phyloP scores from a whole-genome alignment of 1,139 yeast genomes.

The Debaryomyces psychrophilus region DNA sequence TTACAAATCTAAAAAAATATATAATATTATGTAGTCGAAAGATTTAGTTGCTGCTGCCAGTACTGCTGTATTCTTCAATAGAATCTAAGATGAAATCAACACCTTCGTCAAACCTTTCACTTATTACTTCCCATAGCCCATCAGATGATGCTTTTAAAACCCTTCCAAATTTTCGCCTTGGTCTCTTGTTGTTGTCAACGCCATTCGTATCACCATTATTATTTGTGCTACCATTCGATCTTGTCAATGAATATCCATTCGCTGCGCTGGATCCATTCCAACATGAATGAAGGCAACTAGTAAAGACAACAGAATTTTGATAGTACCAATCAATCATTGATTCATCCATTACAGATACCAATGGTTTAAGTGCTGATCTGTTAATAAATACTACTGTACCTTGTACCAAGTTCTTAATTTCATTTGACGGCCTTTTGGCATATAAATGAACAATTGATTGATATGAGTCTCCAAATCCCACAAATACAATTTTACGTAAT shows the following conservation, averaged over 20 bases:
- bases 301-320: slow-evolving; percentile 80
- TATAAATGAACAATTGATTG: slow-evolving; percentile 84
- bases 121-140: slow-evolving; percentile 75
- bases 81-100: slow-evolving; percentile 81
- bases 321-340: slow-evolving; percentile 90
- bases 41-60: slow-evolving; percentile 22
- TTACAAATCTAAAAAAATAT: background rate
- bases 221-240: slow-evolving; percentile 20
- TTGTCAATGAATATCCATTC: slow-evolving; percentile 23
- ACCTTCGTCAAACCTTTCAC: slow-evolving; percentile 84
- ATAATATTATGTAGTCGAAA: slow-evolving; percentile 3
- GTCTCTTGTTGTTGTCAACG: slow-evolving; percentile 62
- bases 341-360: slow-evolving; percentile 87
- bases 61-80: slow-evolving; percentile 52
- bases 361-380: slow-evolving; percentile 66
- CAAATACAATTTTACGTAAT: slow-evolving; percentile 70
- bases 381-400: slow-evolving; percentile 77
- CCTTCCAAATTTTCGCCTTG: slow-evolving; percentile 88
- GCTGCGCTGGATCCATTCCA: slow-evolving; percentile 57
- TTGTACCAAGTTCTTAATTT: slow-evolving; percentile 62
- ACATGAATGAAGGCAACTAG: slow-evolving; percentile 72
- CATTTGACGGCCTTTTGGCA: slow-evolving; percentile 70
- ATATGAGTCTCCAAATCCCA: slow-evolving; percentile 91
- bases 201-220: slow-evolving; percentile 25
- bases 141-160: slow-evolving; percentile 74